These are phyloP conservation scores for Chytriomyces sp. DNA, from an alignment of 192 early-diverging fungal species.

Conservation along the genomic window DNA sequence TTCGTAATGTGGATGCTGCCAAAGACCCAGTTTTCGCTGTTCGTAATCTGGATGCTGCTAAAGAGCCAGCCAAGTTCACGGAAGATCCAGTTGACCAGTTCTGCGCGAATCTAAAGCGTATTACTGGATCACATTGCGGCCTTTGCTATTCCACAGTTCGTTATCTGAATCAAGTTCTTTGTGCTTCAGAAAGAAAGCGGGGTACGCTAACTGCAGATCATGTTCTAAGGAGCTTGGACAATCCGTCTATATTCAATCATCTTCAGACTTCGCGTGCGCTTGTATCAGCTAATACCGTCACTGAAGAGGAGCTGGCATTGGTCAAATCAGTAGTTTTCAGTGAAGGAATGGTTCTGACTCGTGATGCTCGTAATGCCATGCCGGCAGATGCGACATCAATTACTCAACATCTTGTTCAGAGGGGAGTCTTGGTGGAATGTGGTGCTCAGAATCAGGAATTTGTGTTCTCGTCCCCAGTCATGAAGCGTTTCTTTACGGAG, in stretches of 20 bases:
- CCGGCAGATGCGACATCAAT: too few relatives aligned
- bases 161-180: conserved; percentile 8
- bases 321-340: conserved; percentile 1
- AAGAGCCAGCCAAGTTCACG: not conserved
- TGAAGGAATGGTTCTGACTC: conserved; percentile 6
- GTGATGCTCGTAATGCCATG: too few relatives aligned
- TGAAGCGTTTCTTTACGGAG: conserved; percentile 1
- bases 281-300: not conserved
- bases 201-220: conserved; percentile 3
- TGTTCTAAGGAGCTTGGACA: conserved; percentile 8
- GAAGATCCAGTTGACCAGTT: not conserved
- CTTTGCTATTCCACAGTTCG: conserved; percentile 1
- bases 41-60: not conserved
- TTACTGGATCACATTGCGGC: conserved; percentile 1
- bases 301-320: not conserved
- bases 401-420: not conserved
- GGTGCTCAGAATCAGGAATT: not conserved
- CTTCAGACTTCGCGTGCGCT: not conserved
- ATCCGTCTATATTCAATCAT: conserved; percentile 2
- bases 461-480: not conserved
- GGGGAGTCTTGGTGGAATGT: conserved; percentile 14
- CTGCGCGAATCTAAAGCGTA: conserved; percentile 1
- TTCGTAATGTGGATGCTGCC: too few relatives aligned
- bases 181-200: conserved; percentile 2
- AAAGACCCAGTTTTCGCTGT: too few relatives aligned